These are phyloP conservation scores for Pleomassaria siparia DNA, from an alignment of 2,329 filamentous ascomycete genomes.

Conservation along the genomic window DNA sequence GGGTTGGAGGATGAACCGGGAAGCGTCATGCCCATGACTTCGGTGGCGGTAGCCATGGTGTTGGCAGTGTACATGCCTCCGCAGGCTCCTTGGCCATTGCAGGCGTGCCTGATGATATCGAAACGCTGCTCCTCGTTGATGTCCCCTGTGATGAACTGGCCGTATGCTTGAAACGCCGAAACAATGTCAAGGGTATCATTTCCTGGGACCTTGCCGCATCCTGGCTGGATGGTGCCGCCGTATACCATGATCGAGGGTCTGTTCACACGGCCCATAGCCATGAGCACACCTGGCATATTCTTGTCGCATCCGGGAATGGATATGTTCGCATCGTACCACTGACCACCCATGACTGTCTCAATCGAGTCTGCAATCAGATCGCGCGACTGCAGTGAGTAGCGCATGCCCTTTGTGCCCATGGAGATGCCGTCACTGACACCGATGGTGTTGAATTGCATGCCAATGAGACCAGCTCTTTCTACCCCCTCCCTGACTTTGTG, in stretches of 20 bases:
- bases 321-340: conserved; percentile 98
- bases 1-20: conserved; percentile 56
- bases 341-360: conserved; percentile 97
- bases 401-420: conserved; percentile 98
- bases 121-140: conserved; percentile 90
- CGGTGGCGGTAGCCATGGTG: conserved; percentile 55
- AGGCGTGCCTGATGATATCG: conserved; percentile 92
- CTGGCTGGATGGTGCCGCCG: conserved; percentile 89
- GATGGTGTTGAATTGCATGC: conserved; percentile 98
- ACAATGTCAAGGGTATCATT: conserved; percentile 86
- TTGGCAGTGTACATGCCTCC: conserved; percentile 72
- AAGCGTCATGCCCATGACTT: conserved; percentile 54
- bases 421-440: conserved; percentile 97
- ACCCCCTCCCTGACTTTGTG: conserved; percentile 73
- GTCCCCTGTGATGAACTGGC: conserved; percentile 87
- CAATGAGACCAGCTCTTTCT: conserved; percentile 75
- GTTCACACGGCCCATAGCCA: conserved; percentile 92
- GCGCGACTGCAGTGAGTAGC: conserved; percentile 89
- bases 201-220: conserved; percentile 75
- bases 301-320: conserved; percentile 98
- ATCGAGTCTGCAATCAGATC: conserved; percentile 98
- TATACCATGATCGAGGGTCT: conserved; percentile 97
- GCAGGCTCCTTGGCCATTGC: conserved; percentile 79
- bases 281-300: conserved; percentile 77
- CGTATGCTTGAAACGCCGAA: conserved; percentile 96